Base-by-base conservation (phyloP, 805 yeast species). In the Osmozyma mogii region DNA sequence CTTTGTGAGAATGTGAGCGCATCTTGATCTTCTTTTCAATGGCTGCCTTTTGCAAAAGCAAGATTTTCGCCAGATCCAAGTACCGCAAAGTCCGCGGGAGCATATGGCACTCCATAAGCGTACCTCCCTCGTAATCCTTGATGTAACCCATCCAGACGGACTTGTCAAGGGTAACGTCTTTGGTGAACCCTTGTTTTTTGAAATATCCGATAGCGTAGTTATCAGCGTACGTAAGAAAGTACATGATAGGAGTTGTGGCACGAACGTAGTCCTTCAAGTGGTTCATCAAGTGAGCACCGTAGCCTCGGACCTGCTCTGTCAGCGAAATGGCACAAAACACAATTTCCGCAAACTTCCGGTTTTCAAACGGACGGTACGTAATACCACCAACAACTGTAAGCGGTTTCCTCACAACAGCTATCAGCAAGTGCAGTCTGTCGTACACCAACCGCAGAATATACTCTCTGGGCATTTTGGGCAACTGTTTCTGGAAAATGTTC, bases 41-140 rank as follows among this genome's bases (percentile, higher is more conserved):
- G 4, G 97, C 95, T 1, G 96, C 96, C 48, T 82, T 84, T 52
- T 92, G 98, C 16, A 88, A 60, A 30, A 92, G 61, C 29, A 92
- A 56, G 24, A 92, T 84, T 54, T 87, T 89, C 2, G 81, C 80
- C 41, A 84, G 79, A 52, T 92, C 98, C 29, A 92, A 62, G 54
- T 92, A 92, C 41, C 97, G 72, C 28, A 63, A 41, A 34, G 85
- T 77, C 28, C 75, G 66, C 1, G 96, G 96, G 30, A 92, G 63
- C 94, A 89, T 88, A 1, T 89, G 61, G 52, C 98, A 92, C 60
- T 92, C 97, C 96, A 92, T 89, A 37, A 92, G 62, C 1, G 98
- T 92, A 45, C 97, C 98, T 15, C 99, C 99, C 59, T 92, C 99
- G 57, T 92, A 92, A 62, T 92, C 98, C 56, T 92, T 92, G 50